Evolutionary conservation across 768 basidiomycete genomes (phyloP), one percentile per base, ranked within the genome.

Genomic region (Naganishia randhawae): DNA sequence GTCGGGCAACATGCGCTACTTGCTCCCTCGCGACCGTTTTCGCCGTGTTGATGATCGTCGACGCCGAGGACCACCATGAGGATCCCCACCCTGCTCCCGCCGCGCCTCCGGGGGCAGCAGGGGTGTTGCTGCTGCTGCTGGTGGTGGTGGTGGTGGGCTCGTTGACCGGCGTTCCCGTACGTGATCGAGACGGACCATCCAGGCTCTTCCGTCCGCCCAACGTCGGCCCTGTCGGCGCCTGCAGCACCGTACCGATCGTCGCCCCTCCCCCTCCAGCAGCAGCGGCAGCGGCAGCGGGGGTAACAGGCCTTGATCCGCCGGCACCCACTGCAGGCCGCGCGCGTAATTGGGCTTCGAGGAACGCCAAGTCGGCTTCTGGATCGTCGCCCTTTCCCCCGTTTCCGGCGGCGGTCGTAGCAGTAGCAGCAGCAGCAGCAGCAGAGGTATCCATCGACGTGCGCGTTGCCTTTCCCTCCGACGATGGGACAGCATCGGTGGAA

Each of bases 331-430:
- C 85, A n/a, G n/a, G n/a, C n/a, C n/a, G n/a, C n/a, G n/a, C n/a
- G n/a, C n/a, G n/a, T 91, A 90, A 0, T 90, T 96, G 78, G 41
- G 75, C 91, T 78, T 96, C 91, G 48, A 96, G 86, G 83, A 94
- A 95, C 17, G 92, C 92, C 31, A 94, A 86, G 29, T 90, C 61
- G 29, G 69, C 71, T 45, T 41, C 64, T 7, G 69, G 66, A 19
- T 69, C 66, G 25, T 66, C 63, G 14, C 45, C 45, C 25, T 48
- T 17, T 48, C 45, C 45, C 25, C 19, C 45, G n/a, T 48, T 48
- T 2, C 41, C 41, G 14, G n/a, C n/a, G n/a, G n/a, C 41, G 14
- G 14, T 42, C 14, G 41, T 16, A 4, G 1, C n/a, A 13, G 3
- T 22, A 11, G 66, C 54, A 14, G 57, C 50, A 17, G 61, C 27